Conservation (phyloP, 2,329 filamentous ascomycete genomes). For the Microdochium paspali region DNA sequence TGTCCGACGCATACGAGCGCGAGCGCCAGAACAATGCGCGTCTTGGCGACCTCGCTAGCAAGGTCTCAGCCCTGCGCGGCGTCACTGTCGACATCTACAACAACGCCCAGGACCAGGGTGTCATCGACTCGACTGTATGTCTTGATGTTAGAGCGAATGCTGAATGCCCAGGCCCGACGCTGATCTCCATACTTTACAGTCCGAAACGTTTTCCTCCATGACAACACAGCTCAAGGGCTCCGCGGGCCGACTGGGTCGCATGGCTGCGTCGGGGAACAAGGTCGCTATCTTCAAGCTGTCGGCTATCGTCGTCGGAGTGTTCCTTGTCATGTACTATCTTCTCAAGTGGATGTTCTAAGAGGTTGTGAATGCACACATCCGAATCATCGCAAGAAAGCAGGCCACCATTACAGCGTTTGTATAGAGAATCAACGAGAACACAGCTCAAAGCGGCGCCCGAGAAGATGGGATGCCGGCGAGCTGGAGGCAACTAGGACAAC, state of each 20-base stretch:
- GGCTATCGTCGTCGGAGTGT: slow-evolving; percentile 65
- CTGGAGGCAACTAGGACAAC: too few relatives aligned
- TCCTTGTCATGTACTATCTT: slow-evolving; percentile 70
- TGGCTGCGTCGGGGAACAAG: slow-evolving; percentile 87
- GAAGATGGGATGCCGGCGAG: too few relatives aligned
- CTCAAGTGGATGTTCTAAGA: slow-evolving; percentile 54
- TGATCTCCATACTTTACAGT: slow-evolving; percentile 33
- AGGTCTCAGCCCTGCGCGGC: slow-evolving; percentile 84
- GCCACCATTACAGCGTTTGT: too few relatives aligned
- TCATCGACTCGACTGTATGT: slow-evolving; percentile 79
- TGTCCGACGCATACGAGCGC: slow-evolving; percentile 72
- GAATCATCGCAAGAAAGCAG: too few relatives aligned
- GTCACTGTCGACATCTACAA: slow-evolving; percentile 98
- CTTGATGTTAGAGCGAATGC: background rate
- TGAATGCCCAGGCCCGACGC: too few relatives aligned
- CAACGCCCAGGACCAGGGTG: slow-evolving; percentile 77
- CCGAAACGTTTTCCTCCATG: slow-evolving; percentile 87
- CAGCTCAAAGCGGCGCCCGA: too few relatives aligned
- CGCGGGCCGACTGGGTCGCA: slow-evolving; percentile 71
- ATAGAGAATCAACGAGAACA: too few relatives aligned
- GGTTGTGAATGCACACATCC: too few relatives aligned
- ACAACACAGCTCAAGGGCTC: slow-evolving; percentile 74
- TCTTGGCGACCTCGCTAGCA: slow-evolving; percentile 80
- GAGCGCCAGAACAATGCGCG: slow-evolving; percentile 91
- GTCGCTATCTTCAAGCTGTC: slow-evolving; percentile 85